Percentiles rank a stretch among this genome's conserved stretches.
These are phyloP conservation scores for Kuraishia capsulata DNA, from an alignment of 805 yeast genomes.

Conservation along the genomic window DNA sequence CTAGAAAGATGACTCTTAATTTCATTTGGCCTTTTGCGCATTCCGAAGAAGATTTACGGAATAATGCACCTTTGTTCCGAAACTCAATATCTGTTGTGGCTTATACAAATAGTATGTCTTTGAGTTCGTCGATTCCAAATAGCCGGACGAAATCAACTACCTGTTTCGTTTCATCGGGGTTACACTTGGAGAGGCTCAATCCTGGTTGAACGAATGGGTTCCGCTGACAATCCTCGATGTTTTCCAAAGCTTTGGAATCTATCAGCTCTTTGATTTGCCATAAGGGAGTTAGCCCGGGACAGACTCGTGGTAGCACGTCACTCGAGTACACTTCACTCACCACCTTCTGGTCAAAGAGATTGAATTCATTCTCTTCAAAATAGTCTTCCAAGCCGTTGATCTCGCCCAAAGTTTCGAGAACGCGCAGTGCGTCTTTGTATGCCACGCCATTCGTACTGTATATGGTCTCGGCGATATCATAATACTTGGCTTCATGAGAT, in stretches of 20 bases:
- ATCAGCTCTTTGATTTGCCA: conserved; percentile 27
- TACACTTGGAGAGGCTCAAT: too few species aligned
- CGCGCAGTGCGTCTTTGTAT: conserved; percentile 3
- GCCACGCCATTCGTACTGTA: conserved; percentile 28
- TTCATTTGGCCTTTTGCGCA: too few species aligned
- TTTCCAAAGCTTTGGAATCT: background rate
- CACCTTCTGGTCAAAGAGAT: conserved; percentile 6
- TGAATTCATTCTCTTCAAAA: conserved; percentile 9
- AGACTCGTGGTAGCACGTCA: conserved; percentile 27
- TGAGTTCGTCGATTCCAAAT: conserved; percentile 25
- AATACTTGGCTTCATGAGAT: background rate
- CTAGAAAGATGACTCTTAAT: too few species aligned
- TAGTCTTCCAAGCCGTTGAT: too few species aligned
- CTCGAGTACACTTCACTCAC: background rate
- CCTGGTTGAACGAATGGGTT: conserved; percentile 3
- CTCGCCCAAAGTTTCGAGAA: conserved; percentile 7
- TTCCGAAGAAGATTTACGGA: too few species aligned
- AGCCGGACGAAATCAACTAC: conserved; percentile 34
- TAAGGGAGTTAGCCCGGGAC: conserved; percentile 44
- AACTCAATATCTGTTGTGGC: too few species aligned
- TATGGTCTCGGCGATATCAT: conserved; percentile 23
- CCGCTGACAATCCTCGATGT: background rate
- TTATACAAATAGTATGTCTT: background rate
- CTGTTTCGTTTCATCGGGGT: conserved; percentile 12
- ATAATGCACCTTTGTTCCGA: too few species aligned